Evolutionary conservation across 768 basidiomycete species (phyloP).

Genomic region (Kwoniella dendrophila): DNA sequence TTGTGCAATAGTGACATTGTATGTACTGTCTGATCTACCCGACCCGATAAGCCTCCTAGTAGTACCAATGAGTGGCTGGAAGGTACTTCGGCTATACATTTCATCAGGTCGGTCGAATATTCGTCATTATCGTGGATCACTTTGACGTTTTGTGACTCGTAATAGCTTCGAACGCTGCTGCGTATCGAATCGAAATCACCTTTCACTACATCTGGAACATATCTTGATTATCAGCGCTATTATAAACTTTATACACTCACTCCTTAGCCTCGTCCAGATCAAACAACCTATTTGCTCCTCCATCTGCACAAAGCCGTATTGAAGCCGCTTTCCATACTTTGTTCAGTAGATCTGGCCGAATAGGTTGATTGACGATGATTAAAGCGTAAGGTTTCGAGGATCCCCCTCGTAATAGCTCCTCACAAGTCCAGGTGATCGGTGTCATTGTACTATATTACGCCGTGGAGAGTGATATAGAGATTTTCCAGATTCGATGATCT

Average conservation of each 20-base stretch:
- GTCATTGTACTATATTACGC: no score
- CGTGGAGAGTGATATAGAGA: no score
- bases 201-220: slow-evolving; percentile 81
- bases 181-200: slow-evolving; percentile 91
- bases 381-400: slow-evolving; percentile 54
- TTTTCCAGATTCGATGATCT: no score
- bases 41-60: slow-evolving; percentile 84
- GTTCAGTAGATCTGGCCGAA: slow-evolving; percentile 64
- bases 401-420: slow-evolving; percentile 19
- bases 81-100: slow-evolving; percentile 70
- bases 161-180: slow-evolving; percentile 71
- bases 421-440: slow-evolving; percentile 15
- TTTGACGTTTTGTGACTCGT: slow-evolving; percentile 65
- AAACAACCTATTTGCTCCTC: slow-evolving; percentile 80
- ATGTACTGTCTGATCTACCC: slow-evolving; percentile 92
- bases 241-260: slow-evolving; percentile 16
- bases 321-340: slow-evolving; percentile 50
- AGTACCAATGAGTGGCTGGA: slow-evolving; percentile 61
- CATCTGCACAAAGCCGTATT: slow-evolving; percentile 78
- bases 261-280: slow-evolving; percentile 60
- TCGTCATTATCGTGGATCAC: slow-evolving; percentile 72
- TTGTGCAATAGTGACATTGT: slow-evolving; percentile 83
- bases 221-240: slow-evolving; percentile 58
- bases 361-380: slow-evolving; percentile 89
- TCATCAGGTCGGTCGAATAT: slow-evolving; percentile 93